Percentiles rank a stretch among this genome's conserved stretches.
Evolutionary conservation across 2,329 filamentous ascomycete species (phyloP).

Genomic region (Talaromyces verruculosus): DNA sequence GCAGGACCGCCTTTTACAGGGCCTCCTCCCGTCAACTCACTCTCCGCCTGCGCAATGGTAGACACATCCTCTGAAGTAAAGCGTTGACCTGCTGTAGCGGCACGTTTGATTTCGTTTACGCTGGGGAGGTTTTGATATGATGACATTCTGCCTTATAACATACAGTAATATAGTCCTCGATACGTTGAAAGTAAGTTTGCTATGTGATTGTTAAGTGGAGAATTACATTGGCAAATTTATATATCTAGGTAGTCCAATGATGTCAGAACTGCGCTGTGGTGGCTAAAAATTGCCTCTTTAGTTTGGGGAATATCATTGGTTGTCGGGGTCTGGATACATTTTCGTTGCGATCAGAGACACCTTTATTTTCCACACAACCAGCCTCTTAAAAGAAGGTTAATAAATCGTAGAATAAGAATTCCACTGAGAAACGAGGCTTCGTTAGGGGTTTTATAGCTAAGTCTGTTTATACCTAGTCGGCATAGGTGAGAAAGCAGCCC

Average conservation of each 20-base stretch:
- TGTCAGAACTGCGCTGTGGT: slow-evolving; percentile 1
- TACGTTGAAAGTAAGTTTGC: not conserved
- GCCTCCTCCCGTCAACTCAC: slow-evolving; percentile 33
- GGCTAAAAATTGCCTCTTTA: not conserved
- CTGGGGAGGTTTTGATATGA: slow-evolving; percentile 29
- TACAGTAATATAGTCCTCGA: not conserved
- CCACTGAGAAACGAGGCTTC: too few relatives aligned
- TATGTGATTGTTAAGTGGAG: not conserved
- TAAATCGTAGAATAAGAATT: too few relatives aligned
- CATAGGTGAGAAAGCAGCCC: too few relatives aligned
- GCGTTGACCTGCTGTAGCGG: slow-evolving; percentile 34
- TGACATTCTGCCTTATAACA: slow-evolving; percentile 7
- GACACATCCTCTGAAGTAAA: slow-evolving; percentile 37
- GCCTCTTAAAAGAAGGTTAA: too few relatives aligned
- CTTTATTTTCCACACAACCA: too few relatives aligned
- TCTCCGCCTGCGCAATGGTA: slow-evolving; percentile 34
- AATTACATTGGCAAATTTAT: not conserved
- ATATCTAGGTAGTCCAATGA: not conserved
- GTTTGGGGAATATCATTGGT: not conserved
- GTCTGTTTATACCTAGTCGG: too few relatives aligned
- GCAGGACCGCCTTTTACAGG: slow-evolving; percentile 36
- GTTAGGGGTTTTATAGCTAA: too few relatives aligned
- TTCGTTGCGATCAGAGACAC: not conserved
- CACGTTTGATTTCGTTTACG: slow-evolving; percentile 34
- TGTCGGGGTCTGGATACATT: not conserved